A percentile compares a stretch with the other conserved stretches of the same genome.
These are phyloP conservation scores for Davidsoniella neocaledoniae DNA, from an alignment of 2,329 filamentous ascomycete genomes.

Conservation along the genomic window DNA sequence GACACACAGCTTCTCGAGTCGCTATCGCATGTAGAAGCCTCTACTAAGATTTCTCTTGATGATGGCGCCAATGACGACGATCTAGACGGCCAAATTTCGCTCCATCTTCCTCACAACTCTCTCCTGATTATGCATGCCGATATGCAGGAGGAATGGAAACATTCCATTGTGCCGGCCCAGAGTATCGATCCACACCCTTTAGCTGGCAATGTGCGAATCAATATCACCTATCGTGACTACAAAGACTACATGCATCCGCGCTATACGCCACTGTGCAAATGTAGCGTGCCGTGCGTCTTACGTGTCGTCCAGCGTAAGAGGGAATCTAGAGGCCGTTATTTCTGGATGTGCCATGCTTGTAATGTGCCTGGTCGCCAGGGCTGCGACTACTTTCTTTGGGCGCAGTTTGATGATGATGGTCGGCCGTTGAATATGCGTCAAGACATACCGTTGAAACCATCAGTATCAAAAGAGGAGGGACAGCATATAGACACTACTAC, in stretches of 20 bases:
- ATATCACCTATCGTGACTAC: slow-evolving; percentile 87
- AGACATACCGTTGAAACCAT: too few species aligned
- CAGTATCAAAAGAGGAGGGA: too few species aligned
- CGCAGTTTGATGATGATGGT: slow-evolving; percentile 72
- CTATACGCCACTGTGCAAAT: slow-evolving; percentile 62
- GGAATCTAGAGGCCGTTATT: slow-evolving; percentile 64
- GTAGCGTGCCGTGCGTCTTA: slow-evolving; percentile 50
- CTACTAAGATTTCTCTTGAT: too few species aligned
- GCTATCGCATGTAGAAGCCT: too few species aligned
- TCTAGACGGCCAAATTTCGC: slow-evolving; percentile 69
- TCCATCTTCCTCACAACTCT: slow-evolving; percentile 88
- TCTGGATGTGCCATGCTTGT: slow-evolving; percentile 82
- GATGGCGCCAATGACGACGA: slow-evolving; percentile 30
- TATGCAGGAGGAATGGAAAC: slow-evolving; percentile 97
- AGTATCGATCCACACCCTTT: slow-evolving; percentile 75
- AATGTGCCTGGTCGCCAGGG: slow-evolving; percentile 51
- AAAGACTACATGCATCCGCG: slow-evolving; percentile 58
- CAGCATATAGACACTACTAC: too few species aligned
- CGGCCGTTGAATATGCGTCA: slow-evolving; percentile 33
- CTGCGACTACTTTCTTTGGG: slow-evolving; percentile 74
- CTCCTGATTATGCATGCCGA: slow-evolving; percentile 91
- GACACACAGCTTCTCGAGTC: too few species aligned
- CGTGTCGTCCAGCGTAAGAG: slow-evolving; percentile 65
- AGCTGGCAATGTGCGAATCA: slow-evolving; percentile 66
- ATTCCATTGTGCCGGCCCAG: slow-evolving; percentile 58